Evolutionary conservation across 2,329 filamentous ascomycete species (phyloP), one percentile per base, ranked within the genome.

Genomic region (Rhynchosporium graminicola): DNA sequence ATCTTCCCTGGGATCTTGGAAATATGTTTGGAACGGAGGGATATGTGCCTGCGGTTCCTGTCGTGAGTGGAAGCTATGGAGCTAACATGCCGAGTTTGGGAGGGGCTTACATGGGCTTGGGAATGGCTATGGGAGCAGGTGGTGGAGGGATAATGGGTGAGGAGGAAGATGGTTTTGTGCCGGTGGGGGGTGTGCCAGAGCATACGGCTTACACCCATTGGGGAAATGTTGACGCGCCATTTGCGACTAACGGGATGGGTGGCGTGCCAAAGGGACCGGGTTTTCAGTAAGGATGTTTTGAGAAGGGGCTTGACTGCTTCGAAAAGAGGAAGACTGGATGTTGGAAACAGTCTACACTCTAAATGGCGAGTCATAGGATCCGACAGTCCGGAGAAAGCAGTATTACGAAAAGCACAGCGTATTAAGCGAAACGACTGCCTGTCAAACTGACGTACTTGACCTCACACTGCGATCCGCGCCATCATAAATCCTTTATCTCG

Each of bases 1-100:
- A 69, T 45, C 48, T 69, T 3, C 68, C 70, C 0, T 71, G 68
- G 67, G 69, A 71, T 20, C 38, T 71, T 15, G 67, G 65, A 26
- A 65, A 70, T 50, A 68, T 71, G 63, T 72, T 72, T 50, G 68
- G 69, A 1, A 67, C 61, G 2, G 68, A 69, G 29, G 60, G 59
- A 10, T 70, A 63, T 61, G 65, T 64, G 43, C 60, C 57, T 8
- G 57, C 62, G 3, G 52, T 38, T 5, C 42, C 60, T 5, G 40
- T 58, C 8, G 50, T 58, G 7, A 47, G 56, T 42, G 52, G 48
- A 15, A 50, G 55, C 15, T 31, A 31, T 38, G 48, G 40, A 26
- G 60, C 33, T 28, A 57, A 57, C 29, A 38, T 62, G 59, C 61
- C 63, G 4, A 47, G 57, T 28, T 50, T 69, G 38, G 63, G 62